Percentiles rank a stretch among this genome's conserved stretches.
phyloP scores from a whole-genome alignment of 495 filamentous ascomycete genomes.

The Cercophora newfieldiana region DNA sequence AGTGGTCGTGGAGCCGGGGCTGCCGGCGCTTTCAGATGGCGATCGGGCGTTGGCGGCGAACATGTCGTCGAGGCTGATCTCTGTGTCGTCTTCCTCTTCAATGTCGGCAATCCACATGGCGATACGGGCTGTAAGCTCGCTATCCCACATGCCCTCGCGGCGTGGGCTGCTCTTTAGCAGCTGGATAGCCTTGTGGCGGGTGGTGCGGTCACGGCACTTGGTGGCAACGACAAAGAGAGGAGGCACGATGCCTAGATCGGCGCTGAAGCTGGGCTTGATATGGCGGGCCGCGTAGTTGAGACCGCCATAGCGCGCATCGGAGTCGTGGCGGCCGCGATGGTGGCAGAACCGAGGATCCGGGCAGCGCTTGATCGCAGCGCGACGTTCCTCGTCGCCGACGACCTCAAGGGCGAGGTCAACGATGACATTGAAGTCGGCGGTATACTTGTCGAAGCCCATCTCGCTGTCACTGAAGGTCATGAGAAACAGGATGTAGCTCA shows the following conservation, averaged over 20 bases:
- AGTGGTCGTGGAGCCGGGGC: constrained; percentile 28
- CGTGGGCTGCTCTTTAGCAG: constrained; percentile 53
- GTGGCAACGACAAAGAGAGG: constrained; percentile 59
- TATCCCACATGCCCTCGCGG: constrained; percentile 67
- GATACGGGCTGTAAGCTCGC: constrained; percentile 54
- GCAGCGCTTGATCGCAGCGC: constrained; percentile 46
- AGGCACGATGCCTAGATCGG: constrained; percentile 55
- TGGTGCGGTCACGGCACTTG: constrained; percentile 56
- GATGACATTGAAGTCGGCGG: constrained; percentile 42
- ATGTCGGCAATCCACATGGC: constrained; percentile 55
- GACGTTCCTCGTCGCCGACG: constrained; percentile 49
- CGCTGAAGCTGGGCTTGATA: constrained; percentile 54
- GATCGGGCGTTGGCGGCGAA: neutral
- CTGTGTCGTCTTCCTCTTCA: constrained; percentile 53
- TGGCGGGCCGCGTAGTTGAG: constrained; percentile 45
- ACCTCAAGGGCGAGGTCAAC: constrained; percentile 49
- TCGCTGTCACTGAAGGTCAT: constrained; percentile 54
- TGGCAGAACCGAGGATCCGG: constrained; percentile 43
- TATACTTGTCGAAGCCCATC: constrained; percentile 47
- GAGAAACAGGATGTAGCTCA: constrained; percentile 52
- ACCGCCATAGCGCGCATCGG: constrained; percentile 44
- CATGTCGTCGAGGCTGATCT: constrained; percentile 4
- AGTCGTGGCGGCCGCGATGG: constrained; percentile 37
- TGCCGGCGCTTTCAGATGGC: constrained; percentile 19
- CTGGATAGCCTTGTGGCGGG: constrained; percentile 57